Conservation (phyloP, 2,329 filamentous ascomycete species). For the Botryosphaeria agaves region DNA sequence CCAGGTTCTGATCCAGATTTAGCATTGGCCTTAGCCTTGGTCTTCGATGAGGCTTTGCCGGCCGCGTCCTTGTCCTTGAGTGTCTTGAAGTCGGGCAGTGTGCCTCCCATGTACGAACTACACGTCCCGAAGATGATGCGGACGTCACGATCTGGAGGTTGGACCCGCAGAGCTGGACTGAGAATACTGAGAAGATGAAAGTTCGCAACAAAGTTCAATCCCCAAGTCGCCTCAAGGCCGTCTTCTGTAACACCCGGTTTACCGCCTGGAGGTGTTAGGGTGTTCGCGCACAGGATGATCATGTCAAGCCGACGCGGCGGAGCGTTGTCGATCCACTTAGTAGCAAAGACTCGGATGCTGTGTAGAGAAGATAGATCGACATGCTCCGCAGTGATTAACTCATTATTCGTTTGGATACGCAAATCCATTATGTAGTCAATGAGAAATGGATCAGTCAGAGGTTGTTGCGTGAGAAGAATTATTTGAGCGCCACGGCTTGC, state of each 20-base stretch:
- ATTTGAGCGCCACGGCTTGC: constrained; percentile 76
- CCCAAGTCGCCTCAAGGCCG: constrained; percentile 79
- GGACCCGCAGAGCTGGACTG: constrained; percentile 73
- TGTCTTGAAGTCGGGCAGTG: constrained; percentile 39
- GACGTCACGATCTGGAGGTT: constrained; percentile 88
- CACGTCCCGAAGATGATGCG: constrained; percentile 77
- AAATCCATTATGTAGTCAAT: constrained; percentile 87
- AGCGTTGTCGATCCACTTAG: constrained; percentile 93
- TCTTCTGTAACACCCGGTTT: constrained; percentile 48
- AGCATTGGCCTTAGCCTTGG: constrained; percentile 1
- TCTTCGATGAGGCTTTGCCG: constrained; percentile 33
- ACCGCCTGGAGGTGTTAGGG: constrained; percentile 51
- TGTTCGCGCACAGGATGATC: constrained; percentile 73
- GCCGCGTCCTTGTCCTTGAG: constrained; percentile 34
- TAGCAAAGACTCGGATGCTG: constrained; percentile 83
- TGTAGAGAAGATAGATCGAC: constrained; percentile 80
- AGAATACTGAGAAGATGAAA: constrained; percentile 89
- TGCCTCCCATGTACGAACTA: constrained; percentile 68
- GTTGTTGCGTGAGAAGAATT: constrained; percentile 70
- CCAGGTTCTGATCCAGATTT: constrained; percentile 3
- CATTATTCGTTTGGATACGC: constrained; percentile 56
- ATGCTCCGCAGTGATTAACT: constrained; percentile 88
- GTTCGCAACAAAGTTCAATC: constrained; percentile 87
- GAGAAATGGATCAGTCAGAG: constrained; percentile 71
- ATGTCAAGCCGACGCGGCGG: constrained; percentile 80